Conservation (phyloP, 2,329 filamentous ascomycete species). For the Fusarium brachygibbosum region DNA sequence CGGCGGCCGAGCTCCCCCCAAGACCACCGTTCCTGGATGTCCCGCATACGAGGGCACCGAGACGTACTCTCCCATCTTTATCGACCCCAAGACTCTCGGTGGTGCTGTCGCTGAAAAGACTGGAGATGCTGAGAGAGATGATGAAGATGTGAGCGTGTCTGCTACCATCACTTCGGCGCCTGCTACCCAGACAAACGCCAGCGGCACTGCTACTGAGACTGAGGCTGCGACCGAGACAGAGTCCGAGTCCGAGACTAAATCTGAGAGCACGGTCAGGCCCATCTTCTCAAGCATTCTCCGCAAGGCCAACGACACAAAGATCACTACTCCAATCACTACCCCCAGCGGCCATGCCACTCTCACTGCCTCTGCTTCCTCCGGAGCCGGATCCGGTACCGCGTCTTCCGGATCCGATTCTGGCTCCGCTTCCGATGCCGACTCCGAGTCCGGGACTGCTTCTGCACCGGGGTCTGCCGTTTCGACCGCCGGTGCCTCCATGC, state of each 20-base stretch:
- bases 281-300: not conserved
- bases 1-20: slow-evolving; percentile 74
- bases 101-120: slow-evolving; percentile 18
- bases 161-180: slow-evolving; percentile 41
- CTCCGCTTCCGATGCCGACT: slow-evolving; percentile 32
- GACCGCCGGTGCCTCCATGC: slow-evolving; percentile 44
- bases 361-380: slow-evolving; percentile 25
- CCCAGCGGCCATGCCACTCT: slow-evolving; percentile 23
- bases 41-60: slow-evolving; percentile 66
- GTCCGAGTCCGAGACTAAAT: slow-evolving; percentile 10
- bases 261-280: not conserved
- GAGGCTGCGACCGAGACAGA: slow-evolving; percentile 18
- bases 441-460: slow-evolving; percentile 35
- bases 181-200: slow-evolving; percentile 23
- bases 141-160: slow-evolving; percentile 12
- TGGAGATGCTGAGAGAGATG: not conserved
- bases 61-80: slow-evolving; percentile 65
- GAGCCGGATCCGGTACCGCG: slow-evolving; percentile 29
- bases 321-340: not conserved
- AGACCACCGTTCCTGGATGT: slow-evolving; percentile 74
- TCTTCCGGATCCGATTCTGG: slow-evolving; percentile 25
- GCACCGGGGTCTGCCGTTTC: slow-evolving; percentile 36
- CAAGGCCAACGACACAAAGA: slow-evolving; percentile 25
- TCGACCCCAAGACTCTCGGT: slow-evolving; percentile 54
- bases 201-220: not conserved